A percentile compares a stretch with the other conserved stretches of the same genome.
Conservation (phyloP, 169 alveolate species). For the Plasmodium reichenowi region DNA sequence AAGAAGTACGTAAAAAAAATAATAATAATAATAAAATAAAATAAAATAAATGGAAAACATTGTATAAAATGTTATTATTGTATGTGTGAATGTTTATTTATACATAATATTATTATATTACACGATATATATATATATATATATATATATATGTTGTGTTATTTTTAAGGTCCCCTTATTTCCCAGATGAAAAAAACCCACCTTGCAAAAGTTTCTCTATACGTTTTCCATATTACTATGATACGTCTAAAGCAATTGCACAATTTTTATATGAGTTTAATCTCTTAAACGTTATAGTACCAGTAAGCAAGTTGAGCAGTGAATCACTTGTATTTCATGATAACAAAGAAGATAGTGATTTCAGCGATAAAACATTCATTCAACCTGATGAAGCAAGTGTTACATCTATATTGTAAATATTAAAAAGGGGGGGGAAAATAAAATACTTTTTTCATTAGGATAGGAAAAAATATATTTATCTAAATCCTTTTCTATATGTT, state of each 20-base stretch:
- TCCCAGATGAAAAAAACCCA: constrained; percentile 66
- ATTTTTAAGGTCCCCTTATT: constrained; percentile 51
- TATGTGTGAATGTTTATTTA: too few relatives aligned
- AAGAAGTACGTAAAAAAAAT: constrained; percentile 36
- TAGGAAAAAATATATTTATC: neutral
- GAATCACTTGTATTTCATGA: constrained; percentile 31
- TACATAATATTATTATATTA: too few relatives aligned
- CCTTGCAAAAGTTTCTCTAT: constrained; percentile 66
- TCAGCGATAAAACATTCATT: neutral
- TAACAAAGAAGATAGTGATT: neutral
- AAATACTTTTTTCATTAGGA: neutral
- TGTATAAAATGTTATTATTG: too few relatives aligned
- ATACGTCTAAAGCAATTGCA: constrained; percentile 59
- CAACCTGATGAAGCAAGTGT: constrained; percentile 54
- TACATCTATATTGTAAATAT: constrained; percentile 55
- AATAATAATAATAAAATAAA: neutral
- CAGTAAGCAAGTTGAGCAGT: constrained; percentile 42
- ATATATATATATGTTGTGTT: neutral
- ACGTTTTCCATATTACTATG: constrained; percentile 72
- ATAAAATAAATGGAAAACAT: too few relatives aligned
- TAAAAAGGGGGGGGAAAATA: neutral
- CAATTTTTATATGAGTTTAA: constrained; percentile 56
- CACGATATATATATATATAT: neutral
- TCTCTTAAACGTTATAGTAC: constrained; percentile 71
- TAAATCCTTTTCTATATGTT: too few relatives aligned